A percentile compares a stretch with the other conserved stretches of the same genome.
Conservation (phyloP, 2,329 filamentous ascomycete genomes). For the Diplodia corticola region DNA sequence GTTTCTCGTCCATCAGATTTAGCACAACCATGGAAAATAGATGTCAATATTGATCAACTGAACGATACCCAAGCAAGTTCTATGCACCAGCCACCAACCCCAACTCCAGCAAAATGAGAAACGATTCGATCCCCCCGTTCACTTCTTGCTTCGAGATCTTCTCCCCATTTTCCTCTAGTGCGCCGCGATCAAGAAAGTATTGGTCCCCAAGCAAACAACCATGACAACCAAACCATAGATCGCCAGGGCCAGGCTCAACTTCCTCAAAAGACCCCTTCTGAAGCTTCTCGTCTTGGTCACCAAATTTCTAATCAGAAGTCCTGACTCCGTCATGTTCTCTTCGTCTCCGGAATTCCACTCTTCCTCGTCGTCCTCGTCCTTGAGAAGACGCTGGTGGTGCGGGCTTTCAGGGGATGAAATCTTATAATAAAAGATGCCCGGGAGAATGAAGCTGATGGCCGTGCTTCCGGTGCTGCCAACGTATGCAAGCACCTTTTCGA, state of each 20-base stretch:
- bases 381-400: constrained; percentile 81
- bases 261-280: constrained; percentile 66
- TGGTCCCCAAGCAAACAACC: constrained; percentile 82
- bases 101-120: background rate
- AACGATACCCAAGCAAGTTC: background rate
- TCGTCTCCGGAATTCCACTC: constrained; percentile 60
- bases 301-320: constrained; percentile 16
- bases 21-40: background rate
- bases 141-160: background rate
- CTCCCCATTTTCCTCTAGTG: constrained; percentile 51
- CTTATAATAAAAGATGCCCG: constrained; percentile 97
- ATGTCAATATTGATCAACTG: background rate
- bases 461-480: constrained; percentile 94
- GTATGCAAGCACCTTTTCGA: constrained; percentile 91
- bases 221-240: constrained; percentile 87
- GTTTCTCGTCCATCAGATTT: background rate
- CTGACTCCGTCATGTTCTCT: constrained; percentile 39
- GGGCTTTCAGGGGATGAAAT: constrained; percentile 87
- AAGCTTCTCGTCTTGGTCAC: constrained; percentile 61
- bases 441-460: constrained; percentile 94
- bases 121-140: background rate
- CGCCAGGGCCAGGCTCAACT: constrained; percentile 71
- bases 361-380: constrained; percentile 85
- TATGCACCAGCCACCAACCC: background rate
- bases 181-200: constrained; percentile 72